Evolutionary conservation across 1,139 yeast genomes (phyloP).

Genomic region (Zygoascus sp.): DNA sequence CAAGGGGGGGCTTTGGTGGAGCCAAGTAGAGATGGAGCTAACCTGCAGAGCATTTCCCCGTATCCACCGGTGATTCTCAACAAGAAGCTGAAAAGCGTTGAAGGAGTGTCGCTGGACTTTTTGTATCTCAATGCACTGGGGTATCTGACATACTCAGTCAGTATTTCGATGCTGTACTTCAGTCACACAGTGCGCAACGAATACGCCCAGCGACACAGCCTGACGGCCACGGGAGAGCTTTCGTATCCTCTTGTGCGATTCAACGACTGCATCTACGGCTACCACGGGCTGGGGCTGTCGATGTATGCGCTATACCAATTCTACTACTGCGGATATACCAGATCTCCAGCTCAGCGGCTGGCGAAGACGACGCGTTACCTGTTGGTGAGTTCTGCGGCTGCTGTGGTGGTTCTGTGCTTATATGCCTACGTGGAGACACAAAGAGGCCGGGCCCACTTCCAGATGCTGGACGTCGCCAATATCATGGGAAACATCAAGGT

Average conservation of each 20-base stretch:
- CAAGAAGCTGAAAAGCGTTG: conserved; percentile 38
- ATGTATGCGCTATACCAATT: conserved; percentile 37
- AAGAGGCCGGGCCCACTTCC: conserved; percentile 25
- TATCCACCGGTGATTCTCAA: conserved; percentile 45
- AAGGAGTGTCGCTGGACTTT: conserved; percentile 45
- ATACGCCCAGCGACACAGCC: conserved; percentile 35
- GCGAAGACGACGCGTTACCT: conserved; percentile 25
- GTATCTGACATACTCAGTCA: conserved; percentile 39
- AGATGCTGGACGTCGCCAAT: conserved; percentile 39
- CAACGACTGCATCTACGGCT: conserved; percentile 43
- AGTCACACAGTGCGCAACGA: conserved; percentile 38
- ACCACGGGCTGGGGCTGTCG: conserved; percentile 41
- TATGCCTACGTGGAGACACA: conserved; percentile 26
- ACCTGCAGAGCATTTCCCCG: conserved; percentile 41
- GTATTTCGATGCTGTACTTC: conserved; percentile 40
- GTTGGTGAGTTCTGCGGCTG: conserved; percentile 19
- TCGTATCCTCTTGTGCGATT: conserved; percentile 41
- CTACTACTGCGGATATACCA: conserved; percentile 35
- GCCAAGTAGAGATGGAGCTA: too few species aligned
- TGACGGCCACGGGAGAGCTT: conserved; percentile 22
- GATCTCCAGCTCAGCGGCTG: conserved; percentile 30
- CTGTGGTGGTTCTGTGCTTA: conserved; percentile 20
- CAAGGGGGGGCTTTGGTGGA: too few species aligned
- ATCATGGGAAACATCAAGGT: conserved; percentile 50
- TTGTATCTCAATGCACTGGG: conserved; percentile 42